Evolutionary conservation across 179 eudicot species (phyloP), one percentile per base, ranked within the genome.

Genomic region (Amaranthus tricolor): DNA sequence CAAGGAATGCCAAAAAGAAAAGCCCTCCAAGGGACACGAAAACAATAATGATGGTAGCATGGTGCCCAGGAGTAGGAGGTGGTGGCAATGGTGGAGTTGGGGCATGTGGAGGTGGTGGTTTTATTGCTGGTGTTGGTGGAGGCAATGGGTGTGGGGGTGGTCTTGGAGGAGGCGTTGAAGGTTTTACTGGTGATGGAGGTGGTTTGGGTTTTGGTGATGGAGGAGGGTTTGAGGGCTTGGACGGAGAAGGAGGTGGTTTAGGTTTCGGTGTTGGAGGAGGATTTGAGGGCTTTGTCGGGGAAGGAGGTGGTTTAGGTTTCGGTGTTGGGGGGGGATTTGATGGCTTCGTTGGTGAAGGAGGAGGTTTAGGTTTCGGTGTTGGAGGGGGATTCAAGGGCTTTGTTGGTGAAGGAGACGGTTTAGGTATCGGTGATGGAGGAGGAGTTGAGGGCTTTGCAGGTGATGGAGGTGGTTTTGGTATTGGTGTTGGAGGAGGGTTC

Each of bases 21-120:
- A 91, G 31, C 2, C 97, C 94, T 51, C 97, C 97, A 40, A 91
- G 73, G 3, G 93, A 86, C 31, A 86, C 85, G 44, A 89, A 85
- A 47, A 89, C 80, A 1, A 91, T 67, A 13, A 91, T 64, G 52
- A 91, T 89, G 57, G 86, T 80, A 3, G 84, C 43, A 56, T 86
- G 89, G 81, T 82, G 87, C 52, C 89, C 85, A 0, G 93, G 89
- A 64, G 91, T 78, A 10, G 83, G 83, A 21, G 83, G 51, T 19
- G 55, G 88, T 13, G 88, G 81, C n/a, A 78, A 72, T 9, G 86
- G 82, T 13, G 80, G 84, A 54, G 67, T 40, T 6, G 89, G 88
- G 6, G 70, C 55, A 5, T 71, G 80, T 56, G 80, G 89, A 5
- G 76, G 87, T 19, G 88, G 86, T 19, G 88, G 78, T 4, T 60